phyloP scores from a whole-genome alignment of 2,329 filamentous ascomycete species.

The Colletotrichum gigasporum region DNA sequence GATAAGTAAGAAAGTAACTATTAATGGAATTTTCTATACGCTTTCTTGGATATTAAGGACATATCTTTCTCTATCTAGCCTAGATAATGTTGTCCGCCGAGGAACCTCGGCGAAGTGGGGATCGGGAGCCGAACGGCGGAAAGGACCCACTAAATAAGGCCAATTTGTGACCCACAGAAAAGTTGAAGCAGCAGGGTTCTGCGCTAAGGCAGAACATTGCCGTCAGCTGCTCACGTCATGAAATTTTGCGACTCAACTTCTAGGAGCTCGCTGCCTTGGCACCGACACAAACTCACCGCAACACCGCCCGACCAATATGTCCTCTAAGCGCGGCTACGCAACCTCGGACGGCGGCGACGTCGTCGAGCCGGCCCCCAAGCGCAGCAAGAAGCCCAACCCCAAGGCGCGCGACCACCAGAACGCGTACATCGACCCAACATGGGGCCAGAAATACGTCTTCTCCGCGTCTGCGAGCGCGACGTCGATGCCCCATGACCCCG shows the following conservation, averaged over 20 bases:
- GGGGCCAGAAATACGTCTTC: slow-evolving; percentile 78
- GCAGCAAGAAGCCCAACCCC: slow-evolving; percentile 36
- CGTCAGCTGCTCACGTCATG: background rate
- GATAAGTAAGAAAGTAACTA: too few species aligned
- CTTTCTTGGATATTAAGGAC: too few species aligned
- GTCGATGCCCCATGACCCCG: slow-evolving; percentile 59
- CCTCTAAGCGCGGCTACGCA: slow-evolving; percentile 45
- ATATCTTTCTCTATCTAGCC: too few species aligned
- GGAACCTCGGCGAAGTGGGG: too few species aligned
- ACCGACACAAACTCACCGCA: background rate
- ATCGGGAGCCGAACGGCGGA: background rate
- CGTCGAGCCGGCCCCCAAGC: slow-evolving; percentile 35
- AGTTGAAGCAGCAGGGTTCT: background rate
- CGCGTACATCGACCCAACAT: slow-evolving; percentile 67
- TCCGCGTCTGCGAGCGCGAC: slow-evolving; percentile 65
- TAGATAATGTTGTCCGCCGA: too few species aligned
- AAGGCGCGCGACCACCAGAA: slow-evolving; percentile 52
- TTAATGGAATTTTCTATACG: too few species aligned
- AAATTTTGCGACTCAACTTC: background rate
- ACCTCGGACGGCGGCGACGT: slow-evolving; percentile 41
- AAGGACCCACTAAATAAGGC: slow-evolving; percentile 11
- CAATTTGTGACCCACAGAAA: background rate
- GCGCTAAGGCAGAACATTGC: background rate
- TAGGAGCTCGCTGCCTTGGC: too few species aligned
- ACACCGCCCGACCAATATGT: slow-evolving; percentile 36